Conservation (phyloP, 108 stramenopile genomes). For the Skeletonema marinoi region DNA sequence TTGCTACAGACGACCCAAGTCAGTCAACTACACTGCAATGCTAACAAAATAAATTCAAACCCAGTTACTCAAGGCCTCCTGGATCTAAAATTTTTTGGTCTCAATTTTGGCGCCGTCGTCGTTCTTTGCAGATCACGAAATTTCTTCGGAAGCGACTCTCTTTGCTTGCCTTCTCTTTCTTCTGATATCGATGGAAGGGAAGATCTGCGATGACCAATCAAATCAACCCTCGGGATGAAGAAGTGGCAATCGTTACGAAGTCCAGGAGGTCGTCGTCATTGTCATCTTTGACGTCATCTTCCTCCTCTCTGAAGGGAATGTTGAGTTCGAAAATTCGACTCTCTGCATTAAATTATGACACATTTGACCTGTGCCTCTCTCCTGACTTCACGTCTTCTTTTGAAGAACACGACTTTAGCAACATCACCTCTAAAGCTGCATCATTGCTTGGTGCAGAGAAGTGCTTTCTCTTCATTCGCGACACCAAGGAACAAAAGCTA, state of each 20-base stretch:
- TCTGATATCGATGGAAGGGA: too few species aligned
- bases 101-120: background rate
- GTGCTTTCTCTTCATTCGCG: constrained; percentile 46
- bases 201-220: background rate
- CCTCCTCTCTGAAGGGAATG: constrained; percentile 16
- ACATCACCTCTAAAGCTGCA: constrained; percentile 48
- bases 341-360: constrained; percentile 26
- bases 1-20: too few species aligned
- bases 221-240: background rate
- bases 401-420: constrained; percentile 42
- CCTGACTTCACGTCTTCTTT: constrained; percentile 39
- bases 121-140: too few species aligned
- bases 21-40: too few species aligned
- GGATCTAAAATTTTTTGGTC: too few species aligned
- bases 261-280: background rate
- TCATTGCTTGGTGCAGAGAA: constrained; percentile 43
- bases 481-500: constrained; percentile 34
- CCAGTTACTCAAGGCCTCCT: too few species aligned
- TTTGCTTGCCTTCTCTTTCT: too few species aligned
- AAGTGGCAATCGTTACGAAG: background rate
- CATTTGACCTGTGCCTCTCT: constrained; percentile 43
- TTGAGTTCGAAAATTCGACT: constrained; percentile 11
- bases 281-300: background rate
- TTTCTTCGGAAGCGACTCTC: too few species aligned
- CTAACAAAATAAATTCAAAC: too few species aligned